Evolutionary conservation across 192 early-diverging fungal genomes (phyloP), one percentile per base, ranked within the genome.

Genomic region (Umbelopsis vinacea): DNA sequence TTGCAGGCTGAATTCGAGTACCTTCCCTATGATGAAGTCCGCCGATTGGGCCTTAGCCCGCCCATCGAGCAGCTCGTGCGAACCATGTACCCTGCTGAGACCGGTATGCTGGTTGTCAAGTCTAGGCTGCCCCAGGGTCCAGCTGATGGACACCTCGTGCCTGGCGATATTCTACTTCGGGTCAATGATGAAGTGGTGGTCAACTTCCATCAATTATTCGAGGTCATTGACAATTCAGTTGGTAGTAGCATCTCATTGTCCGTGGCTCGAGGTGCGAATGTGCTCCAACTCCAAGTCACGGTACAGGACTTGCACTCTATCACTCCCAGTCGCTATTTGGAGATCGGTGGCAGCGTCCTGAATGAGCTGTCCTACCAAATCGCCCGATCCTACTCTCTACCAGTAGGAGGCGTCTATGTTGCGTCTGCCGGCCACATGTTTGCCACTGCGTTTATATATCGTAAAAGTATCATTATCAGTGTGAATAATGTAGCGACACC

Each of bases 241-340:
- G 85, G 78, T 23, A 60, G 78, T 45, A 67, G 75, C 0, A 45
- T 93, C 12, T 57, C 48, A 1, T 22, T 94, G 23, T 84, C 85
- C 0, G 82, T 93, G 15, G 76, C 81, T 26, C 88, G 91, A 26
- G 89, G 86, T 46, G 79, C 81, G 19, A 70, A 81, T 37, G 33
- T 81, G 7, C 35, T 75, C 9, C 70, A 79, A 4, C 45, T 87
- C 29, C 72, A 78, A 17, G 57, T 86, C 17, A 37, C 53, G 6
- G 89, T 92, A 2, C 86, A 94, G 78, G 89, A 94, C 71, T 76
- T 94, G 67, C 90, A 92, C 73, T 75, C 79, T 0, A 86, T 94
- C 29, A 94, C 94, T 9, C 95, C 96, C 0, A 86, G 93, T 67
- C 85, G 90, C 14, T 94, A 89, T 74, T 85, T 98, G 14, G 90